Evolutionary conservation across 306 rosid genomes (phyloP), one percentile per base, ranked within the genome.

Genomic region (Citrullus mucosospermus): DNA sequence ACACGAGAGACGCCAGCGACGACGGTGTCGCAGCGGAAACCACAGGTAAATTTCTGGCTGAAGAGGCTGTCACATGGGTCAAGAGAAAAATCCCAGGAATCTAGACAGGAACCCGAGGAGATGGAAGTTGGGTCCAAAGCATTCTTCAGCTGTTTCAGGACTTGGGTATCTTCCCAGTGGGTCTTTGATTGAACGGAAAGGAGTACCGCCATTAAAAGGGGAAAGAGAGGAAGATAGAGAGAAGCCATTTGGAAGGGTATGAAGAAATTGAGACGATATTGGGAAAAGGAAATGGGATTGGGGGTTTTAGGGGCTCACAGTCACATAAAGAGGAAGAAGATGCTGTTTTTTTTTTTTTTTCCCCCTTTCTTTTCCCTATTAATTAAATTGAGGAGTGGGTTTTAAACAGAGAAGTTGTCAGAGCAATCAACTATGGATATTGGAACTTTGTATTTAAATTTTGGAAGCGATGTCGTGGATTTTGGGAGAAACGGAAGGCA

Each of bases 21-120:
- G 41, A 72, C 77, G 13, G 14, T 17, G 77, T 94, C 97, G 81
- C 98, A 92, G 46, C 97, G 81, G 84, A 92, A 86, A 8, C 96
- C 97, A 75, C 97, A 92, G 9, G 92, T 92, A 85, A 92, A 94
- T 6, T 65, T 85, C 34, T 90, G 83, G 77, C 86, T 43, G 81
- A 89, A 94, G 80, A 94, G 93, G 80, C 51, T 84, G 83, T 92
- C 97, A 83, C 98, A 94, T 0, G 98, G 97, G 80, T 93, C 94
- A 43, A 78, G 15, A 13, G 76, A 65, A 89, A 91, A 93, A 89
- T 93, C 94, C 97, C 96, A 93, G 0, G 95, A 82, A 55, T 68
- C 76, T 4, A 91, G 11, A 80, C 98, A 93, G 0, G 98, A 89
- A 9, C 91, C 94, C 1, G 91, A 86, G 4, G 55, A 54, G 22